These are phyloP conservation scores for Grosmannia clavigera DNA, from an alignment of 2,329 filamentous ascomycete species.

Conservation along the genomic window DNA sequence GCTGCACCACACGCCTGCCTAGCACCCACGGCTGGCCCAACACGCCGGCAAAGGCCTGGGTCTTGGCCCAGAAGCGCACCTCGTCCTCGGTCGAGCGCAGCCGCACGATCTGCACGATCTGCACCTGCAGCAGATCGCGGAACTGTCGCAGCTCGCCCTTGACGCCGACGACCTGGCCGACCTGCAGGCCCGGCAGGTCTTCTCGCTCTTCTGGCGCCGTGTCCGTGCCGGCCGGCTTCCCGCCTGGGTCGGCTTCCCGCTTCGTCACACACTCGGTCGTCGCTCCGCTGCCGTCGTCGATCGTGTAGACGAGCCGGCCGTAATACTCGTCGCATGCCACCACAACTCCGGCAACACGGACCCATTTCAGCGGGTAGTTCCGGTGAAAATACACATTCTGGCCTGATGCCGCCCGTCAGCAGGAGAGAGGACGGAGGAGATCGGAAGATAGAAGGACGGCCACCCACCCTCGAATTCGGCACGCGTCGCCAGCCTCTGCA, in stretches of 20 bases:
- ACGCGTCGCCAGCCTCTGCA: slow-evolving; percentile 33
- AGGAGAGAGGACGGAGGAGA: background rate
- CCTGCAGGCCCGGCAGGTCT: slow-evolving; percentile 19
- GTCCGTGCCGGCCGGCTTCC: background rate
- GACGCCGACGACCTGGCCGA: slow-evolving; percentile 41
- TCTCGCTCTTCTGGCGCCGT: slow-evolving; percentile 7
- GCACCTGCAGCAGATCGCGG: slow-evolving; percentile 35
- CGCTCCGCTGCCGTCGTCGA: slow-evolving; percentile 54
- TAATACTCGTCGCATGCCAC: slow-evolving; percentile 45
- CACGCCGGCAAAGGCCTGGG: slow-evolving; percentile 35
- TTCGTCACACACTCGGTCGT: slow-evolving; percentile 37
- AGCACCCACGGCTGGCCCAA: slow-evolving; percentile 44
- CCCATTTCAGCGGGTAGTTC: slow-evolving; percentile 68
- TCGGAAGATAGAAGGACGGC: background rate
- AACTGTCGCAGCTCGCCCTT: slow-evolving; percentile 39
- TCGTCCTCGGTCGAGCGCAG: slow-evolving; percentile 43
- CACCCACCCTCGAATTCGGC: slow-evolving; percentile 40
- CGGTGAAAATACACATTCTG: slow-evolving; percentile 52
- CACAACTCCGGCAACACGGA: slow-evolving; percentile 57
- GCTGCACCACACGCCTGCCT: slow-evolving; percentile 32
- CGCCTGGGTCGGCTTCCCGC: background rate
- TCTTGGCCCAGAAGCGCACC: slow-evolving; percentile 46
- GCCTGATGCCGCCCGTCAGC: slow-evolving; percentile 18
- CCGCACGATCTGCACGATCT: slow-evolving; percentile 34
- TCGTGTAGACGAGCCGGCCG: slow-evolving; percentile 35